Conservation (phyloP, 495 filamentous ascomycete species). For the Annulohypoxylon nitens region DNA sequence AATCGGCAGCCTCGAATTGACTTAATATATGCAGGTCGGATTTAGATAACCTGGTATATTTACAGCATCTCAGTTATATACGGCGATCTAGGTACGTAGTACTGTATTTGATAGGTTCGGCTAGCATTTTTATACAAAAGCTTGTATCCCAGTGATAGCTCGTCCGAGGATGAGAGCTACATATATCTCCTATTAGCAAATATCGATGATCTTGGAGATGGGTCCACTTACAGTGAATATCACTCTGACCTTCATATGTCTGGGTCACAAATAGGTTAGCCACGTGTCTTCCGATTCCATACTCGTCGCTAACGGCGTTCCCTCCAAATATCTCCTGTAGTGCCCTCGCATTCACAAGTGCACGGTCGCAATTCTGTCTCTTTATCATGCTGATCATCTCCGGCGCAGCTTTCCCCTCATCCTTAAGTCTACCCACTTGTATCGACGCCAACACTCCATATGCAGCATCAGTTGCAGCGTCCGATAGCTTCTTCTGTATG, state of each 20-base stretch:
- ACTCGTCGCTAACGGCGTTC: constrained; percentile 97
- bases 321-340: constrained; percentile 97
- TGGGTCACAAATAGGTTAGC: constrained; percentile 97
- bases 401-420: constrained; percentile 85
- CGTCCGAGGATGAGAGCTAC: constrained; percentile 72
- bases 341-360: constrained; percentile 80
- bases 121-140: constrained; percentile 60
- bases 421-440: constrained; percentile 94
- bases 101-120: neutral
- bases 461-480: constrained; percentile 90
- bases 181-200: constrained; percentile 42
- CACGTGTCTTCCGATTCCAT: constrained; percentile 92
- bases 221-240: constrained; percentile 85
- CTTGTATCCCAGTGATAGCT: constrained; percentile 72
- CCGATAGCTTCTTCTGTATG: constrained; percentile 97
- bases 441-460: constrained; percentile 88
- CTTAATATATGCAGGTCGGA: neutral
- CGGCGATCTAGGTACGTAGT: neutral
- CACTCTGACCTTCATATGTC: constrained; percentile 97
- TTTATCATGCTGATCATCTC: constrained; percentile 99
- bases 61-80: neutral
- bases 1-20: neutral
- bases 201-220: constrained; percentile 21
- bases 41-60: constrained; percentile 1
- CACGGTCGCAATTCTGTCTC: constrained; percentile 95